Conservation (phyloP, 345 rosid species). For the Anastatica hierochuntica region DNA sequence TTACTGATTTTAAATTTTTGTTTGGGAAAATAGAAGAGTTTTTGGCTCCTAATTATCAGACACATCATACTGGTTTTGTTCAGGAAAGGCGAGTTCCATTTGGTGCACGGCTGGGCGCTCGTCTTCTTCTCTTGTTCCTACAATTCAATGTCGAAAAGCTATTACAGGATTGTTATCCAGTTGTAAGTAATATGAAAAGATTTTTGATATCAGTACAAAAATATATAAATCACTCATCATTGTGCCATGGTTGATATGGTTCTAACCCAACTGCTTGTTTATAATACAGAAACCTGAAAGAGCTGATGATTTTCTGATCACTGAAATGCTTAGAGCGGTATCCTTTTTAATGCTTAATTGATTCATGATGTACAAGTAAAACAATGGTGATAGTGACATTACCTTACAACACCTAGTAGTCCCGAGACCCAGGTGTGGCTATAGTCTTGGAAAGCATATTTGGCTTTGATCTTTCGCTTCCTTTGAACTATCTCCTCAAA, state of each 20-base stretch:
- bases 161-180: slow-evolving; percentile 66
- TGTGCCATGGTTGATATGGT: background rate
- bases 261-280: background rate
- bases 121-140: slow-evolving; percentile 50
- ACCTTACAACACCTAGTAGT: slow-evolving; percentile 52
- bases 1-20: background rate
- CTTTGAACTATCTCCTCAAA: slow-evolving; percentile 64
- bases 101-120: slow-evolving; percentile 55
- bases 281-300: slow-evolving; percentile 52
- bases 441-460: slow-evolving; percentile 80
- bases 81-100: slow-evolving; percentile 64
- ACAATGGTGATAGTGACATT: slow-evolving; percentile 4
- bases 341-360: slow-evolving; percentile 29
- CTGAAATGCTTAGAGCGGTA: slow-evolving; percentile 91
- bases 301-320: slow-evolving; percentile 65
- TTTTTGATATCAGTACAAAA: too few relatives aligned
- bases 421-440: slow-evolving; percentile 68
- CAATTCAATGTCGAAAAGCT: slow-evolving; percentile 42
- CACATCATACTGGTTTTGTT: background rate
- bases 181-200: slow-evolving; percentile 37
- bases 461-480: slow-evolving; percentile 69
- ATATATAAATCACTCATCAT: background rate
- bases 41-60: background rate
- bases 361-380: background rate
- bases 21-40: background rate